phyloP scores from a whole-genome alignment of 2,329 filamentous ascomycete genomes.

The Penicillium janthinellum region DNA sequence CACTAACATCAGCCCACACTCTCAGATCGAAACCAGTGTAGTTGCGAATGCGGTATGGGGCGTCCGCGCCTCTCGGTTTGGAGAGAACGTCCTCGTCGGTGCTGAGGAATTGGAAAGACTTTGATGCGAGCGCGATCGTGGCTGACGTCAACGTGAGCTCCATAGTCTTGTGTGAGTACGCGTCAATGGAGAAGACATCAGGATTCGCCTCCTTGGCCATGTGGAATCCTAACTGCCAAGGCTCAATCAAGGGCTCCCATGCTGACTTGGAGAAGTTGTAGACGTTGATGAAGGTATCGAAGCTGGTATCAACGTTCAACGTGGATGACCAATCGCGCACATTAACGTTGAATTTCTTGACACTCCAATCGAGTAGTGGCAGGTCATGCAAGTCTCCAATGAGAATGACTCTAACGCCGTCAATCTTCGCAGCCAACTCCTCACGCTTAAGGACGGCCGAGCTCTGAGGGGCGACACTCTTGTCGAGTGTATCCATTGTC shows the following conservation, averaged over 20 bases:
- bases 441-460: constrained; percentile 67
- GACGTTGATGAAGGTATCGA: constrained; percentile 93
- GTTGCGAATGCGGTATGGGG: constrained; percentile 90
- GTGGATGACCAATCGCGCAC: constrained; percentile 90
- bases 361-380: constrained; percentile 88
- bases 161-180: constrained; percentile 85
- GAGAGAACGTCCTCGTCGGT: constrained; percentile 88
- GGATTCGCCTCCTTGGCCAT: constrained; percentile 76
- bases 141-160: constrained; percentile 92
- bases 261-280: constrained; percentile 99
- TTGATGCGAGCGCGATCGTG: constrained; percentile 88
- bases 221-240: constrained; percentile 92
- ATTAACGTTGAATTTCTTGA: constrained; percentile 83
- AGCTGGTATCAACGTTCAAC: constrained; percentile 82
- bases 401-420: constrained; percentile 86
- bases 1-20: constrained; percentile 75
- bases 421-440: constrained; percentile 80
- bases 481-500: constrained; percentile 39
- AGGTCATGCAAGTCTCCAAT: constrained; percentile 96
- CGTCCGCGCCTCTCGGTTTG: constrained; percentile 87
- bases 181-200: constrained; percentile 77
- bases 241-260: constrained; percentile 95
- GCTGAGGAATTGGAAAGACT: constrained; percentile 87
- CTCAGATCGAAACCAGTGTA: constrained; percentile 91
- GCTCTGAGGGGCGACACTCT: constrained; percentile 41